Conservation (phyloP, 2,329 filamentous ascomycete species). For the Cladosporium sp. region DNA sequence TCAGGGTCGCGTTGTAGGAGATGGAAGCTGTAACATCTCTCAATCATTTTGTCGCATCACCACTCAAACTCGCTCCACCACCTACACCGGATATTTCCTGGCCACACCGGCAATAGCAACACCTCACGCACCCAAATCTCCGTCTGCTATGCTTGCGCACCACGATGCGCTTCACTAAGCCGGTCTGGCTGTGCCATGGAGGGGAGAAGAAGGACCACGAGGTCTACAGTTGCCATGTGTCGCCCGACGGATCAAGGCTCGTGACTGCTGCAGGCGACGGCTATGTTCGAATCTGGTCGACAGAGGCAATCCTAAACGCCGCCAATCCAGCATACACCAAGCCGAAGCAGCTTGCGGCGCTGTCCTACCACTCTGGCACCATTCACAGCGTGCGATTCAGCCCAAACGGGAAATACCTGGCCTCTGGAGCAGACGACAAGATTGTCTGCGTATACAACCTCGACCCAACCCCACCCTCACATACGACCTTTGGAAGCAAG, state of each 20-base stretch:
- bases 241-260: conserved; percentile 85
- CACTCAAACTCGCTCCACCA: not conserved
- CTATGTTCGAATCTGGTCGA: conserved; percentile 97
- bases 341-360: conserved; percentile 92
- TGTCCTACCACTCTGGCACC: conserved; percentile 97
- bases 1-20: conserved; percentile 1
- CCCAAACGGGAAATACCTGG: conserved; percentile 89
- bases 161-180: conserved; percentile 72
- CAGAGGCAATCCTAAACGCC: conserved; percentile 84
- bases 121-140: not conserved
- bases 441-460: conserved; percentile 96
- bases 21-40: not conserved
- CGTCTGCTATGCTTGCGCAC: conserved; percentile 12
- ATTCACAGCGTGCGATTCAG: conserved; percentile 98
- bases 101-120: not conserved
- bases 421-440: conserved; percentile 97
- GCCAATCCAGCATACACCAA: conserved; percentile 69
- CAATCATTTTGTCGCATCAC: not conserved
- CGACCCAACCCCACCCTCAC: conserved; percentile 75
- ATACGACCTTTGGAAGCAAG: conserved; percentile 79
- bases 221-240: conserved; percentile 97
- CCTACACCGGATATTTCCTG: not conserved
- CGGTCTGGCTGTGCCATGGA: conserved; percentile 92
- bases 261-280: conserved; percentile 97
- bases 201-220: conserved; percentile 98